Percentiles rank a stretch among this genome's conserved stretches.
phyloP scores from a whole-genome alignment of 2,329 filamentous ascomycete species.

The Ceratocystis papillata region DNA sequence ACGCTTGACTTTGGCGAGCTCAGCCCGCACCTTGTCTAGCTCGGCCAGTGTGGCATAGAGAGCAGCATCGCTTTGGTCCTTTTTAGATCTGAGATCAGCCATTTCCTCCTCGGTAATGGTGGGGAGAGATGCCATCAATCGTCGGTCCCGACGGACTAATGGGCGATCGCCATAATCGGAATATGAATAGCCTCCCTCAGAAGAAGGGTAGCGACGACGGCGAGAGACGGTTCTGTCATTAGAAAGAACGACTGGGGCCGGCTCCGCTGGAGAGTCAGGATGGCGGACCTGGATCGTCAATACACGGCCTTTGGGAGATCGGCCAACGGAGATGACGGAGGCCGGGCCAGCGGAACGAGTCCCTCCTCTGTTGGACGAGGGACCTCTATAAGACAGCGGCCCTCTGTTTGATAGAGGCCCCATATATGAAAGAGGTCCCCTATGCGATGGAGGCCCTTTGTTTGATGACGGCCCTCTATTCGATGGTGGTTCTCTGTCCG shows the following conservation, averaged over 20 bases:
- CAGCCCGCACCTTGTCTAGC: constrained; percentile 52
- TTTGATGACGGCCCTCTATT: background rate
- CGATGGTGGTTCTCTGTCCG: background rate
- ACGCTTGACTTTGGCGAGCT: constrained; percentile 16
- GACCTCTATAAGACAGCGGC: background rate
- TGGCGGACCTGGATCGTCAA: constrained; percentile 23
- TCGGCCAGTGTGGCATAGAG: constrained; percentile 57
- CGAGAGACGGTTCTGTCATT: background rate
- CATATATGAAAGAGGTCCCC: background rate
- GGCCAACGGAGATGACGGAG: constrained; percentile 7
- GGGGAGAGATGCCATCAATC: background rate
- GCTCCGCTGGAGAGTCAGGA: constrained; percentile 15
- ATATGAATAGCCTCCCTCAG: background rate
- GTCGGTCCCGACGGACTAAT: constrained; percentile 1
- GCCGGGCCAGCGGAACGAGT: constrained; percentile 10
- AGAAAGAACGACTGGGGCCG: constrained; percentile 4
- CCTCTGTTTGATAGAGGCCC: background rate
- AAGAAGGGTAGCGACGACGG: background rate
- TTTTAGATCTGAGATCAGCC: constrained; percentile 16
- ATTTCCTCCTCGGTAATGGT: constrained; percentile 21
- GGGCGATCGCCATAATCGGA: constrained; percentile 3
- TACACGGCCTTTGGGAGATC: constrained; percentile 18
- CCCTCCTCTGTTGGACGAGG: background rate
- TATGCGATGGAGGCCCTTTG: background rate
- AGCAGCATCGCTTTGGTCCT: constrained; percentile 20